These are phyloP conservation scores for Raddia distichophylla DNA, from an alignment of 176 grass and related monocot genomes.

Conservation along the genomic window DNA sequence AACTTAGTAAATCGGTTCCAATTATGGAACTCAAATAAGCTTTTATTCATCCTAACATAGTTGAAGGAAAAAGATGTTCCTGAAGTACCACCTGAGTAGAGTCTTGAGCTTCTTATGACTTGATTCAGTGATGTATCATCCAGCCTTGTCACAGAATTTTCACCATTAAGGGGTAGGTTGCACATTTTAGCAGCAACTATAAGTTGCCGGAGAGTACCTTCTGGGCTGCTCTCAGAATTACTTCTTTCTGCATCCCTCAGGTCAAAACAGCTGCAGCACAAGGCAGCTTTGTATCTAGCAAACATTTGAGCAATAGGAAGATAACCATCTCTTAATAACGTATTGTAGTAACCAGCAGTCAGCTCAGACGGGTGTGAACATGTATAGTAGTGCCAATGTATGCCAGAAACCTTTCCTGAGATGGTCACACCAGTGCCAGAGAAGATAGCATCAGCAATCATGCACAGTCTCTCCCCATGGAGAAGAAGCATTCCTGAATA, in stretches of 20 bases:
- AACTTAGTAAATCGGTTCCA: slow-evolving; percentile 74
- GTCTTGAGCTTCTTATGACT: slow-evolving; percentile 65
- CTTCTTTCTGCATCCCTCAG: slow-evolving; percentile 52
- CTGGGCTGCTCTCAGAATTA: slow-evolving; percentile 63
- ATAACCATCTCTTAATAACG: slow-evolving; percentile 72
- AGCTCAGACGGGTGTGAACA: slow-evolving; percentile 73
- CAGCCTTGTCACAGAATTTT: slow-evolving; percentile 56
- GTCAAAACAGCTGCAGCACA: slow-evolving; percentile 71
- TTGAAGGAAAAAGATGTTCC: slow-evolving; percentile 74
- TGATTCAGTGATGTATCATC: slow-evolving; percentile 67
- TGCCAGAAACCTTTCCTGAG: slow-evolving; percentile 67
- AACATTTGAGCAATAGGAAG: slow-evolving; percentile 75
- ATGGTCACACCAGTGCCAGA: slow-evolving; percentile 59
- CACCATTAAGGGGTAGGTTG: slow-evolving; percentile 64
- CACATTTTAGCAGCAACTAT: slow-evolving; percentile 57
- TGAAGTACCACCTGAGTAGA: slow-evolving; percentile 57
- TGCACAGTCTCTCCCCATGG: slow-evolving; percentile 76
- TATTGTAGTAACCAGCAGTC: slow-evolving; percentile 78
- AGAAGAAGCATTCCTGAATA: slow-evolving; percentile 77
- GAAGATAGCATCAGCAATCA: slow-evolving; percentile 56
- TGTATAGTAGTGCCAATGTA: slow-evolving; percentile 74
- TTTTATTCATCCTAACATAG: slow-evolving; percentile 83
- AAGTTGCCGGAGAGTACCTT: slow-evolving; percentile 67
- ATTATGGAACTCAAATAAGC: slow-evolving; percentile 64
- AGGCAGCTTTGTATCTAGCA: slow-evolving; percentile 51